A percentile compares a stretch with the other conserved stretches of the same genome.
Evolutionary conservation across 2,329 filamentous ascomycete genomes (phyloP).

Genomic region (Beauveria asiatica): DNA sequence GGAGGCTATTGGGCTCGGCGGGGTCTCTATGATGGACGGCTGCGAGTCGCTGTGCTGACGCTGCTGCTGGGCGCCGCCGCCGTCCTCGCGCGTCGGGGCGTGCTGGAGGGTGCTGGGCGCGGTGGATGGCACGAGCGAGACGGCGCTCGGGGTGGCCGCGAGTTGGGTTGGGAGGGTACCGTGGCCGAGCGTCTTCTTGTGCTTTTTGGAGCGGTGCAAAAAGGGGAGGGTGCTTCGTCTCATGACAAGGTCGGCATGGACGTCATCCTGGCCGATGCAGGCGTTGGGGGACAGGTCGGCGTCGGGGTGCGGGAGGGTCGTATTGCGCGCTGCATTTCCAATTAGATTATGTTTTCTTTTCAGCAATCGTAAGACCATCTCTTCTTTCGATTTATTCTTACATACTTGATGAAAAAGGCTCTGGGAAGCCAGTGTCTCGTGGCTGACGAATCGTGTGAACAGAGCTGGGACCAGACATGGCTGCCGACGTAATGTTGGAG

Average conservation of each 20-base stretch:
- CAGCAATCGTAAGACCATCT: not conserved
- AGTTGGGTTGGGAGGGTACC: slow-evolving; percentile 33
- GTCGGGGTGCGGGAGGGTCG: slow-evolving; percentile 53
- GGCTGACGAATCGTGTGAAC: slow-evolving; percentile 14
- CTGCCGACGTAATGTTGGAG: not conserved
- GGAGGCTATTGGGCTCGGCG: slow-evolving; percentile 21
- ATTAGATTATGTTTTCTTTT: not conserved
- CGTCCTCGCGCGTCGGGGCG: not conserved
- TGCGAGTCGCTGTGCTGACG: slow-evolving; percentile 7
- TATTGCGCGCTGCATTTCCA: slow-evolving; percentile 40
- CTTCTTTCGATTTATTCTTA: not conserved
- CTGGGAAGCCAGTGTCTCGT: slow-evolving; percentile 44
- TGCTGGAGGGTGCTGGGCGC: slow-evolving; percentile 15
- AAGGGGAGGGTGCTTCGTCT: slow-evolving; percentile 37
- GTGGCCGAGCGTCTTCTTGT: slow-evolving; percentile 38
- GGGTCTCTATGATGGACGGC: slow-evolving; percentile 9
- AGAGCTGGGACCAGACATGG: not conserved
- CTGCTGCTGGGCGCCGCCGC: slow-evolving; percentile 17
- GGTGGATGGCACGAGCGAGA: slow-evolving; percentile 22
- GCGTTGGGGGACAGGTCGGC: slow-evolving; percentile 50
- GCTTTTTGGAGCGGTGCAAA: slow-evolving; percentile 28
- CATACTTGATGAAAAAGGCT: slow-evolving; percentile 38
- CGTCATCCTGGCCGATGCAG: slow-evolving; percentile 46
- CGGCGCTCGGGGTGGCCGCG: slow-evolving; percentile 22
- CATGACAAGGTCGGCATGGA: slow-evolving; percentile 34